These are phyloP conservation scores for Xylariaceae sp. DNA, from an alignment of 2,329 filamentous ascomycete genomes.

Conservation along the genomic window DNA sequence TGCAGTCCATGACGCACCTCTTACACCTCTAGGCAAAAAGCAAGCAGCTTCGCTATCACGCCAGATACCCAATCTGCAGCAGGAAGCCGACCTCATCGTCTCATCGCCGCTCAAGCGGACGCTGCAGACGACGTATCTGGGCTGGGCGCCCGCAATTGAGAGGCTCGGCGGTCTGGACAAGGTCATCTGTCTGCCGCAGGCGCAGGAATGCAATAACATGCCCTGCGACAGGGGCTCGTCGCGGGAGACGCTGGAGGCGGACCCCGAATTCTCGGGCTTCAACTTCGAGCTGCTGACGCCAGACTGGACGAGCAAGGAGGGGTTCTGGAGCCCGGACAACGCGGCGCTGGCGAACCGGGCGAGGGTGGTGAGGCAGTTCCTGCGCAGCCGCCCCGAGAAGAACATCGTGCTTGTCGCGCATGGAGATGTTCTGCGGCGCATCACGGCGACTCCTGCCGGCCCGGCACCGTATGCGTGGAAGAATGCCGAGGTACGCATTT, in stretches of 20 bases:
- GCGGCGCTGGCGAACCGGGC: slow-evolving; percentile 34
- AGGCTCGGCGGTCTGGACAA: slow-evolving; percentile 26
- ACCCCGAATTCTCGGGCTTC: slow-evolving; percentile 36
- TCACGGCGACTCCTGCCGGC: slow-evolving; percentile 25
- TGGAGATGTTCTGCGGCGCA: slow-evolving; percentile 36
- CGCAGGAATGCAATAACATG: slow-evolving; percentile 40
- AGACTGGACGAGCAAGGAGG: slow-evolving; percentile 39
- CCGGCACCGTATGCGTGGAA: slow-evolving; percentile 26
- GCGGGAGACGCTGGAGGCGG: slow-evolving; percentile 32
- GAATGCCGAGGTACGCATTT: slow-evolving; percentile 35
- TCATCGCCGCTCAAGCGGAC: slow-evolving; percentile 42
- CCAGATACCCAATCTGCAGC: slow-evolving; percentile 28
- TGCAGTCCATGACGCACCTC: slow-evolving; percentile 35
- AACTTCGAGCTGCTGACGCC: slow-evolving; percentile 32
- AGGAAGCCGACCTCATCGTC: slow-evolving; percentile 35
- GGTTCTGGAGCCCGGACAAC: slow-evolving; percentile 33
- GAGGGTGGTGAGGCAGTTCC: slow-evolving; percentile 32
- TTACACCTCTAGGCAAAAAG: slow-evolving; percentile 35
- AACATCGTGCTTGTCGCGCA: slow-evolving; percentile 41
- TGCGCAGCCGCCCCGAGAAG: slow-evolving; percentile 35
- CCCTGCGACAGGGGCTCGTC: slow-evolving; percentile 43
- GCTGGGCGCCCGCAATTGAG: slow-evolving; percentile 33
- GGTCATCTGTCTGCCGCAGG: slow-evolving; percentile 38
- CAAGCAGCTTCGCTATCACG: slow-evolving; percentile 33
- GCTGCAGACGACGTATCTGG: slow-evolving; percentile 42